Evolutionary conservation across 2,329 filamentous ascomycete species (phyloP).

Genomic region (Exophiala sp.): DNA sequence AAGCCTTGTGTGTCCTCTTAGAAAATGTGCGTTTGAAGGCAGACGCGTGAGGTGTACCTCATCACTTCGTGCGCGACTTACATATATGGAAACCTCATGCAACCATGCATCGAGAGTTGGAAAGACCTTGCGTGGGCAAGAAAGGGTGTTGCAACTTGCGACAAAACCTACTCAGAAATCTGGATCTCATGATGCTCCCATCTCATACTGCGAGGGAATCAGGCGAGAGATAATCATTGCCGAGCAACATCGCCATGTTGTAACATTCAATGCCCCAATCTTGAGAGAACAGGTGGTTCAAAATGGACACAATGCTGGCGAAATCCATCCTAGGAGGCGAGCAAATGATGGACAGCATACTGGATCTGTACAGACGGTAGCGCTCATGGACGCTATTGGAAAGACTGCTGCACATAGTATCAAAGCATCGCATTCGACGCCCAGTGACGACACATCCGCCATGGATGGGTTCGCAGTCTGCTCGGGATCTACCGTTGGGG

Average conservation of each 20-base stretch:
- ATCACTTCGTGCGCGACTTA: too few relatives aligned
- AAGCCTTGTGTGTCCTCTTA: too few relatives aligned
- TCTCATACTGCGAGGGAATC: background rate
- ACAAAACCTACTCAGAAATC: background rate
- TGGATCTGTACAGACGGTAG: background rate
- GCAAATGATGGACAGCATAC: background rate
- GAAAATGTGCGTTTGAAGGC: too few relatives aligned
- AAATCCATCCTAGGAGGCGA: background rate
- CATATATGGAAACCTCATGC: too few relatives aligned
- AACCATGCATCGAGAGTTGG: too few relatives aligned
- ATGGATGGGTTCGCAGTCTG: conserved; percentile 33
- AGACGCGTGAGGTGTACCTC: too few relatives aligned
- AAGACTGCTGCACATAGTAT: conserved; percentile 21
- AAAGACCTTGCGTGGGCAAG: background rate
- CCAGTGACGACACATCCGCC: conserved; percentile 31
- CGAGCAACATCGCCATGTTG: background rate
- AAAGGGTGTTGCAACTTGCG: background rate
- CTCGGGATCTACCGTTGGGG: conserved; percentile 24
- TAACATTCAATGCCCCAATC: background rate
- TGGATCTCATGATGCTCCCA: background rate
- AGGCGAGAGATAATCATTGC: background rate
- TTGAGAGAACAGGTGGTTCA: background rate
- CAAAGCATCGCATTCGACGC: conserved; percentile 21
- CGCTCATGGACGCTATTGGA: background rate
- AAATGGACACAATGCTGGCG: background rate